These are phyloP conservation scores for Paramecium octaurelia DNA, from an alignment of 73 alveolate genomes.

Conservation along the genomic window DNA sequence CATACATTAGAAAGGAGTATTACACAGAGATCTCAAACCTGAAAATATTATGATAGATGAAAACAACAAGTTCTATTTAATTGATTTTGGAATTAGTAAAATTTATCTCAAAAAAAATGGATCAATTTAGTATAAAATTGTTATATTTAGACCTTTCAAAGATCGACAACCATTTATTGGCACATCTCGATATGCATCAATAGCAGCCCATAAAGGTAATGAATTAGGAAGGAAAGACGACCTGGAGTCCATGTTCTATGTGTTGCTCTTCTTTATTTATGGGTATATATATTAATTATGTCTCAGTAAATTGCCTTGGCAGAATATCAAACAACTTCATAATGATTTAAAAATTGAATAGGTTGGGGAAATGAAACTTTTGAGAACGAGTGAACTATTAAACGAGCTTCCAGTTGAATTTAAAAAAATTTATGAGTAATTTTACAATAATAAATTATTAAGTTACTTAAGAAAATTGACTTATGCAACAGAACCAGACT, in stretches of 20 bases:
- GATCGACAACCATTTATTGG: conserved; percentile 61
- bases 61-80: not conserved
- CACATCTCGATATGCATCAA: conserved; percentile 77
- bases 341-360: conserved; percentile 85
- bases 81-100: conserved; percentile 73
- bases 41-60: conserved; percentile 31
- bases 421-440: conserved; percentile 59
- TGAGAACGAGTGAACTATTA: conserved; percentile 79
- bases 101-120: conserved; percentile 67
- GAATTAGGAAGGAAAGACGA: conserved; percentile 87
- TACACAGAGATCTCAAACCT: conserved; percentile 27
- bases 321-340: conserved; percentile 78
- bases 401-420: conserved; percentile 58
- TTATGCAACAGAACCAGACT: conserved; percentile 47
- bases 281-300: not conserved
- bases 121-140: conserved; percentile 2
- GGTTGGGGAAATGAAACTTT: conserved; percentile 79
- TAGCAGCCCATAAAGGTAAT: conserved; percentile 82
- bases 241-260: conserved; percentile 74
- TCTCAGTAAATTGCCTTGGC: conserved; percentile 84
- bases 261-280: conserved; percentile 66
- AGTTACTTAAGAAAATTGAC: not conserved
- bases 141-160: not conserved
- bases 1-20: not conserved
- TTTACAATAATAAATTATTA: not conserved